These are phyloP conservation scores for Tilletia indica DNA, from an alignment of 1,284 basidiomycete species.

Conservation along the genomic window DNA sequence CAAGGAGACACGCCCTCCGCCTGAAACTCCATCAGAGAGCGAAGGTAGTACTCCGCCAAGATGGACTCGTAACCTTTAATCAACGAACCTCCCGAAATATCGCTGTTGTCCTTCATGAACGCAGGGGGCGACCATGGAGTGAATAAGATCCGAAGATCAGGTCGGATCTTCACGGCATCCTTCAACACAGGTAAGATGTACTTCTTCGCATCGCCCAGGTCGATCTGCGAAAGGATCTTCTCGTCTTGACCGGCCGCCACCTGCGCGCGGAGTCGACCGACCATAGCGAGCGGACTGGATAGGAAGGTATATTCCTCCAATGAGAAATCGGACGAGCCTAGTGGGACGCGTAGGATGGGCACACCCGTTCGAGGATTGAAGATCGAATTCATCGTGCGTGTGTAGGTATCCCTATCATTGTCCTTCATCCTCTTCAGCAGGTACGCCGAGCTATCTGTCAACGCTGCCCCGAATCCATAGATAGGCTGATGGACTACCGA, in stretches of 20 bases:
- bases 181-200: slow-evolving; percentile 35
- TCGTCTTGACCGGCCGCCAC: not conserved
- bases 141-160: slow-evolving; percentile 34
- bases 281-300: no score
- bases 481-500: slow-evolving; percentile 26
- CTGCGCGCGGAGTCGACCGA: not conserved
- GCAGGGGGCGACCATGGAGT: slow-evolving; percentile 40
- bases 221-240: slow-evolving; percentile 20
- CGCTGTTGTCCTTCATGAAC: slow-evolving; percentile 41
- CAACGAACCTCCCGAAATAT: slow-evolving; percentile 34
- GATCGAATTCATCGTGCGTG: slow-evolving; percentile 33
- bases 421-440: slow-evolving; percentile 31
- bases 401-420: slow-evolving; percentile 27
- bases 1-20: slow-evolving; percentile 29
- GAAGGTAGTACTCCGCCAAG: slow-evolving; percentile 38
- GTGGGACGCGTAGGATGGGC: slow-evolving; percentile 30
- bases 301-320: not conserved
- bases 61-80: slow-evolving; percentile 26
- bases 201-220: slow-evolving; percentile 26
- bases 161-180: slow-evolving; percentile 35
- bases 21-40: slow-evolving; percentile 25
- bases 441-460: slow-evolving; percentile 38
- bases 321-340: slow-evolving; percentile 40
- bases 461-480: slow-evolving; percentile 37
- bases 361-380: slow-evolving; percentile 41